A percentile compares a stretch with the other conserved stretches of the same genome.
These are phyloP conservation scores for Penicillium decumbens DNA, from an alignment of 2,329 filamentous ascomycete species.

Conservation along the genomic window DNA sequence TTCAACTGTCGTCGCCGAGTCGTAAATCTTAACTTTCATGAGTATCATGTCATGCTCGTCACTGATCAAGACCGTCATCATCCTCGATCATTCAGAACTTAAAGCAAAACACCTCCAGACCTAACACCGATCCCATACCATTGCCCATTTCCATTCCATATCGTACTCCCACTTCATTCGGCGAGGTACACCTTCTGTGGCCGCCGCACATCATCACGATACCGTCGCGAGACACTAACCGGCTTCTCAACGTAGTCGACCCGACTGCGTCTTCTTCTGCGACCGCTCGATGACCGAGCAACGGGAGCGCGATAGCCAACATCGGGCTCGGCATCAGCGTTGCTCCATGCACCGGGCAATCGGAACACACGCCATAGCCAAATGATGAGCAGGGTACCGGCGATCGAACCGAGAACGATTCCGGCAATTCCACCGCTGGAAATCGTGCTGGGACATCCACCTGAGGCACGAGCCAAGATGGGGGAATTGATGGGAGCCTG, in stretches of 20 bases:
- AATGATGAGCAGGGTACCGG: conserved; percentile 33
- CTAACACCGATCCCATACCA: neutral
- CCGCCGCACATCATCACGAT: conserved; percentile 29
- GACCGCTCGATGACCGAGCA: conserved; percentile 15
- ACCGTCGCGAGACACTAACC: conserved; percentile 18
- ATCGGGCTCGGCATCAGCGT: conserved; percentile 20
- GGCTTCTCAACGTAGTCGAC: conserved; percentile 34
- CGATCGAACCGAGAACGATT: conserved; percentile 40
- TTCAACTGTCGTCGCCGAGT: neutral
- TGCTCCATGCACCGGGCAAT: conserved; percentile 20
- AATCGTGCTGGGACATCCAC: conserved; percentile 29
- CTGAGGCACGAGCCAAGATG: conserved; percentile 23
- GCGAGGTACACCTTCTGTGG: conserved; percentile 37
- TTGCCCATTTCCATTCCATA: neutral
- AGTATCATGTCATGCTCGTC: neutral
- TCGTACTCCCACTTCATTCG: conserved; percentile 47
- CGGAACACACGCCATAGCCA: conserved; percentile 35
- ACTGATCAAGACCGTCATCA: neutral
- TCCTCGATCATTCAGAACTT: neutral
- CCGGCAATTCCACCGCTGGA: conserved; percentile 38
- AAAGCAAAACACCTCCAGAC: neutral
- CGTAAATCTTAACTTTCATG: neutral
- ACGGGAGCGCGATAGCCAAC: conserved; percentile 21
- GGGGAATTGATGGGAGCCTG: conserved; percentile 19
- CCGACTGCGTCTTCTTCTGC: conserved; percentile 21